Percentiles rank a stretch among this genome's conserved stretches.
Evolutionary conservation across 2,329 filamentous ascomycete species (phyloP).

Genomic region (Coniella vitis): DNA sequence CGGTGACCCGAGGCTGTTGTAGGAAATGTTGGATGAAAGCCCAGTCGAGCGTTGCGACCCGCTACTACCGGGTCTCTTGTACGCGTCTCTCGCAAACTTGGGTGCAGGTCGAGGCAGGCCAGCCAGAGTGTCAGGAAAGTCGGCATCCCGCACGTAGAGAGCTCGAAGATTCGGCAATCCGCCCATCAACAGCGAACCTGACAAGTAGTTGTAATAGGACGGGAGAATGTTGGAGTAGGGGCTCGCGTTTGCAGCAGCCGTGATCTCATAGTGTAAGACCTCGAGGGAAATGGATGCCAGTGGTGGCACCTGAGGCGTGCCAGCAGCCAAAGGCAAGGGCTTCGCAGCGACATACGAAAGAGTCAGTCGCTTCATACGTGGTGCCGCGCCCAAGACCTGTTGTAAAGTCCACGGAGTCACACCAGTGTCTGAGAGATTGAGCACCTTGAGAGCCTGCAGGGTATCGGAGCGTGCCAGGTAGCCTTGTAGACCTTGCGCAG

Average conservation of each 20-base stretch:
- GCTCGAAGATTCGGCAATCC: slow-evolving; percentile 66
- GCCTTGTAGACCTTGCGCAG: slow-evolving; percentile 59
- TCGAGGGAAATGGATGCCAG: slow-evolving; percentile 63
- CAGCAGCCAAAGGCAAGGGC: slow-evolving; percentile 40
- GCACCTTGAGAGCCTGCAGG: slow-evolving; percentile 53
- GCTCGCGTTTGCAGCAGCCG: slow-evolving; percentile 47
- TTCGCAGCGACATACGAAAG: slow-evolving; percentile 44
- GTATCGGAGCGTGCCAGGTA: slow-evolving; percentile 60
- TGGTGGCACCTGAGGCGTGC: slow-evolving; percentile 44
- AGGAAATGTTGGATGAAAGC: slow-evolving; percentile 17
- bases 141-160: slow-evolving; percentile 79
- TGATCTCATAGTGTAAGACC: slow-evolving; percentile 79
- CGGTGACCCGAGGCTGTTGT: slow-evolving; percentile 17
- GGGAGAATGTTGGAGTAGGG: slow-evolving; percentile 49
- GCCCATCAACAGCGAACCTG: slow-evolving; percentile 71
- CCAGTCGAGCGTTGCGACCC: slow-evolving; percentile 22
- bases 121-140: slow-evolving; percentile 74
- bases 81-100: slow-evolving; percentile 31
- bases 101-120: slow-evolving; percentile 57
- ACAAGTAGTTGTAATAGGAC: slow-evolving; percentile 79
- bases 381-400: slow-evolving; percentile 51
- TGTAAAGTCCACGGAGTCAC: slow-evolving; percentile 58
- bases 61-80: slow-evolving; percentile 28
- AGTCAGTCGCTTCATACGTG: slow-evolving; percentile 50
- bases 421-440: slow-evolving; percentile 67